Conservation (phyloP, 2,329 filamentous ascomycete genomes). For the Pseudogymnoascus sp. region DNA sequence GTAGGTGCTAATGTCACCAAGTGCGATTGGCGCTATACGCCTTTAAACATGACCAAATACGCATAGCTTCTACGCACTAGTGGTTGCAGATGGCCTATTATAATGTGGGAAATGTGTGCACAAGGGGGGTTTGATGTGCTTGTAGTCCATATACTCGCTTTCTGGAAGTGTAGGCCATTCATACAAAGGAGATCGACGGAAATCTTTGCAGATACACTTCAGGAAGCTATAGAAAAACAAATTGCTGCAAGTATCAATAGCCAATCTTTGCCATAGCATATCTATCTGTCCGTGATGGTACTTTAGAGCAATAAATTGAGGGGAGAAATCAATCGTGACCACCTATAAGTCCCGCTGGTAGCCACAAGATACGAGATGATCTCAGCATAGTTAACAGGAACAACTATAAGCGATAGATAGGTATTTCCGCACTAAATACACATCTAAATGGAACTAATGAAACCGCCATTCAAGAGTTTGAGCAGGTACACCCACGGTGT, state of each 20-base stretch:
- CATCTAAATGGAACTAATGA: neutral
- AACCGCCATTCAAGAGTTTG: neutral
- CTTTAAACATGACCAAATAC: neutral
- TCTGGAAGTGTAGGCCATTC: neutral
- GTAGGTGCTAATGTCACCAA: neutral
- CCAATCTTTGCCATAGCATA: neutral
- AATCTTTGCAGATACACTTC: neutral
- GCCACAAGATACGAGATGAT: neutral
- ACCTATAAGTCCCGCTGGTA: too few relatives aligned
- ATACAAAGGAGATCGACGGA: neutral
- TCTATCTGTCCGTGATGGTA: neutral
- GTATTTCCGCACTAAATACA: neutral
- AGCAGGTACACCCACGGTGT: neutral
- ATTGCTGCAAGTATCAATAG: neutral
- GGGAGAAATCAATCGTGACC: too few relatives aligned
- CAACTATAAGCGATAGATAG: neutral
- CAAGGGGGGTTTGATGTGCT: neutral
- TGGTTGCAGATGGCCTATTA: neutral
- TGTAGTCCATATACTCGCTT: neutral
- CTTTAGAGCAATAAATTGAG: neutral
- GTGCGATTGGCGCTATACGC: neutral
- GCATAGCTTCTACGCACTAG: neutral
- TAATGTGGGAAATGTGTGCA: neutral
- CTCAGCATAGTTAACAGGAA: neutral
- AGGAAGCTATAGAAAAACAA: neutral